phyloP scores from a whole-genome alignment of 129 eudicot genomes.

The Tanacetum coccineum region DNA sequence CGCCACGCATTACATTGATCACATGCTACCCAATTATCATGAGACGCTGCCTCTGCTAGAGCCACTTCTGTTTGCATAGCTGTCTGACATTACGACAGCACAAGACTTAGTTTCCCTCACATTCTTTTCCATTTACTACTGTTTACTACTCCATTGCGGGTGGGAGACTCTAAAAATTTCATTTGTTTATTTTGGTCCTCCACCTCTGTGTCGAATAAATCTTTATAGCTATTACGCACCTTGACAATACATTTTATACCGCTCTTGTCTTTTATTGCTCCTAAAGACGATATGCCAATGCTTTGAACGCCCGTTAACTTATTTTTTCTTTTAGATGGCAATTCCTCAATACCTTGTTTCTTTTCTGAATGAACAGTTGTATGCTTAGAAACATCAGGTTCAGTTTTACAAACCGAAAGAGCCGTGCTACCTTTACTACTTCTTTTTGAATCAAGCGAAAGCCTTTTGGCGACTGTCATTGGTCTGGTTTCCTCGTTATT shows the following conservation, averaged over 20 bases:
- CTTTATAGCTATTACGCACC: slow-evolving; percentile 40
- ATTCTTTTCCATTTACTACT: slow-evolving; percentile 29
- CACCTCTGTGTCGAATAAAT: slow-evolving; percentile 31
- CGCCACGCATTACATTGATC: slow-evolving; percentile 76
- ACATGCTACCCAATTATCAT: slow-evolving; percentile 69
- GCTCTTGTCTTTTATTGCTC: slow-evolving; percentile 36
- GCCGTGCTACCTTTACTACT: slow-evolving; percentile 27
- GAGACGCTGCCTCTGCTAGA: slow-evolving; percentile 28
- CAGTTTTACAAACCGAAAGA: slow-evolving; percentile 31
- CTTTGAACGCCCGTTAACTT: slow-evolving; percentile 39
- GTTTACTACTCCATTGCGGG: slow-evolving; percentile 36
- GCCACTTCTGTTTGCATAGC: slow-evolving; percentile 26
- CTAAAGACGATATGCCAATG: slow-evolving; percentile 20
- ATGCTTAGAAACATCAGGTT: slow-evolving; percentile 36
- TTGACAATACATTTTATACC: slow-evolving; percentile 36
- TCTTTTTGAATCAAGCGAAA: slow-evolving; percentile 34
- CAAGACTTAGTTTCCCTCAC: slow-evolving; percentile 26
- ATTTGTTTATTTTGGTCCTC: slow-evolving; percentile 22
- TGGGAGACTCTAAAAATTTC: slow-evolving; percentile 25
- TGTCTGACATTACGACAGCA: slow-evolving; percentile 33
- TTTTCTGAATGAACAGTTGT: slow-evolving; percentile 19
- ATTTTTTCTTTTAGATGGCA: slow-evolving; percentile 32
- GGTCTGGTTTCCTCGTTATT: too few relatives aligned
- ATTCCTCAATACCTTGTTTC: slow-evolving; percentile 24
- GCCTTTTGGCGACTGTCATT: slow-evolving; percentile 33